Percentiles rank a stretch among this genome's conserved stretches.
Conservation (phyloP, 306 rosid genomes). For the Betula pendula region DNA sequence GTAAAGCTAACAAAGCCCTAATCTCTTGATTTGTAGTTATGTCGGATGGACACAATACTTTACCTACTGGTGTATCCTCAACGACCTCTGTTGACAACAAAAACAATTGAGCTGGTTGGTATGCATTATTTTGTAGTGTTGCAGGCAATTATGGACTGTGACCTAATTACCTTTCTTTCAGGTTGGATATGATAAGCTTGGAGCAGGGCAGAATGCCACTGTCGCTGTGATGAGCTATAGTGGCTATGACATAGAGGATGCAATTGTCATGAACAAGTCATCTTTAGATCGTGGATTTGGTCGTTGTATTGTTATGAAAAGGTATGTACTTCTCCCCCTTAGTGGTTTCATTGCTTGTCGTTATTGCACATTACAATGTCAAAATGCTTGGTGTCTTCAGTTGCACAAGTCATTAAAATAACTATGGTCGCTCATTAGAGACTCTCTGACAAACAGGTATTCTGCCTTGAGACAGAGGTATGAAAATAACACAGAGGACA, state of each 20-base stretch:
- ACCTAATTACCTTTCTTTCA: slow-evolving; percentile 36
- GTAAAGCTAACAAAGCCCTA: slow-evolving; percentile 13
- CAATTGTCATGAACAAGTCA: slow-evolving; percentile 95
- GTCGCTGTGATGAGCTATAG: slow-evolving; percentile 99
- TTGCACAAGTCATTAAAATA: slow-evolving; percentile 2
- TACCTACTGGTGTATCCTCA: slow-evolving; percentile 95
- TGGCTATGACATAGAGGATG: slow-evolving; percentile 99
- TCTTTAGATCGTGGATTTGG: slow-evolving; percentile 99
- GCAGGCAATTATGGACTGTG: background rate
- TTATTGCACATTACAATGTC: slow-evolving; percentile 23
- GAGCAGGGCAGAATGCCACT: slow-evolving; percentile 98
- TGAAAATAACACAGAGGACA: slow-evolving; percentile 57
- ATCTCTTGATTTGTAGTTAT: slow-evolving; percentile 47
- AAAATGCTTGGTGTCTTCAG: background rate
- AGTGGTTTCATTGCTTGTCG: slow-evolving; percentile 13
- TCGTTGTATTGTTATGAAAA: slow-evolving; percentile 93
- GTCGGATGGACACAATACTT: slow-evolving; percentile 78
- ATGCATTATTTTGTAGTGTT: slow-evolving; percentile 15
- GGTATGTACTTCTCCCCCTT: slow-evolving; percentile 23
- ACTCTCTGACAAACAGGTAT: slow-evolving; percentile 48
- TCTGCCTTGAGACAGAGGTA: slow-evolving; percentile 57
- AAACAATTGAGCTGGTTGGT: slow-evolving; percentile 92
- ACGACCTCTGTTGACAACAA: slow-evolving; percentile 85
- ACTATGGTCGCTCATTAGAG: slow-evolving; percentile 6
- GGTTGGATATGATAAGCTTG: slow-evolving; percentile 98